Base-by-base conservation (phyloP, 208 protist species). In the Trypanosoma brucei region DNA sequence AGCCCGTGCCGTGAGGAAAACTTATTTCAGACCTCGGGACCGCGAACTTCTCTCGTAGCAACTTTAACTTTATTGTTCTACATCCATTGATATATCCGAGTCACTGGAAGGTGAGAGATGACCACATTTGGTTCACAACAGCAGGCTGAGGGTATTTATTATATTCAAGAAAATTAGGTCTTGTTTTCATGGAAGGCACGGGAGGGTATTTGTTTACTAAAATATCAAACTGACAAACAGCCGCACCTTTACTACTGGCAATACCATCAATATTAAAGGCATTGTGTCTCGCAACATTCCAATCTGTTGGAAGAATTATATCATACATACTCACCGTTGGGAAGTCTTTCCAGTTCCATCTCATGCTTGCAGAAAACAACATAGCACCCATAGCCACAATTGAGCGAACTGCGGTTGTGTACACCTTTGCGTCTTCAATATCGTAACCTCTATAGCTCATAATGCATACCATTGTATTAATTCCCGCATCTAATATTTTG, bases 381-480 rank as follows among this genome's bases (percentile, higher is more conserved):
- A 72, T 95, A 98, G 30, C 98, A 80, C 22, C 95, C 97, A 75
- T 98, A 98, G 33, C 98, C 98, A 42, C 98, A 81, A 68, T 99
- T 98, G 39, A 99, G 77, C 8, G 84, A 72, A 34, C 83, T 63
- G 31, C 98, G 90, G 75, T 99, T 99, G 60, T 22, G 22, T 99
- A 90, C 46, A 99, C 95, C 11, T 99, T 69, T 22, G 99, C 98
- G 88, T 99, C 99, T 82, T 99, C 99, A 68, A 99, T 99, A 84
- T 99, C 98, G 83, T 99, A 99, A 0, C 99, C 99, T 37, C 97
- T 98, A 77, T 99, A 99, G 49, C 83, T 97, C 96, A 99, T 99
- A 35, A 99, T 98, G 33, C 98, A 99, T 30, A 99, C 96, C 69
- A 98, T 98, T 11, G 98, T 98, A 83, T 99, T 99, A 46, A 99